Evolutionary conservation across 192 early-diverging fungal species (phyloP), one percentile per base, ranked within the genome.

Genomic region (Haplosporangium gracile): DNA sequence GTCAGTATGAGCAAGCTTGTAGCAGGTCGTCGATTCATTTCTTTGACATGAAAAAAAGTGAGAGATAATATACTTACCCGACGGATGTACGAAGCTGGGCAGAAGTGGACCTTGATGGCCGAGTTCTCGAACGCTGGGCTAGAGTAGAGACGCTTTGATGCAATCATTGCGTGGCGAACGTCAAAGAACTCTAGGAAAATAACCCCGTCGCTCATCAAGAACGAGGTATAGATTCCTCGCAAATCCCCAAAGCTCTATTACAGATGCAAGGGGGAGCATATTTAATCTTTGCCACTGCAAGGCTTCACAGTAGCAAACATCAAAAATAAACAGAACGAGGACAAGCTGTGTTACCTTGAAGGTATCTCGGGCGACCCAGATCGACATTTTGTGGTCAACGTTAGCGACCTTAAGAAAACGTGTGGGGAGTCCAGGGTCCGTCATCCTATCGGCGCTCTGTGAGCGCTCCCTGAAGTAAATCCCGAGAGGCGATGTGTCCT

Each of bases 141-240:
- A 8, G 47, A 55, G 20, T 72, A 51, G 29, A 89, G 72, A 68
- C 36, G 68, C 71, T 70, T 57, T 9, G 74, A 74, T 1, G 90
- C 91, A 32, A 20, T 47, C 63, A 83, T 75, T 0, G 91, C 87
- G 42, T 91, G 87, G 20, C 85, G 68, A 15, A 92, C 80, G 53
- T 91, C 88, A 72, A 82, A 91, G 74, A 90, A 92, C 82, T 88
- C 90, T 49, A 91, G 76, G 36, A 91, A 81, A 26, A 88, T 71
- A n/a, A 83, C 60, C 7, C 84, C 82, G 47, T 83, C 76, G 22
- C 77, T 81, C 22, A 70, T 70, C 24, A 87, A 74, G 53, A 72
- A 85, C 15, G 82, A 74, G 7, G 86, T 78, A 51, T 89, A 89
- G 16, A 85, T 74, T n/a, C 86, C 80, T 39, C 79, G 81, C 34